These are phyloP conservation scores for Aurifilum marmelostoma DNA, from an alignment of 2,329 filamentous ascomycete species.

Conservation along the genomic window DNA sequence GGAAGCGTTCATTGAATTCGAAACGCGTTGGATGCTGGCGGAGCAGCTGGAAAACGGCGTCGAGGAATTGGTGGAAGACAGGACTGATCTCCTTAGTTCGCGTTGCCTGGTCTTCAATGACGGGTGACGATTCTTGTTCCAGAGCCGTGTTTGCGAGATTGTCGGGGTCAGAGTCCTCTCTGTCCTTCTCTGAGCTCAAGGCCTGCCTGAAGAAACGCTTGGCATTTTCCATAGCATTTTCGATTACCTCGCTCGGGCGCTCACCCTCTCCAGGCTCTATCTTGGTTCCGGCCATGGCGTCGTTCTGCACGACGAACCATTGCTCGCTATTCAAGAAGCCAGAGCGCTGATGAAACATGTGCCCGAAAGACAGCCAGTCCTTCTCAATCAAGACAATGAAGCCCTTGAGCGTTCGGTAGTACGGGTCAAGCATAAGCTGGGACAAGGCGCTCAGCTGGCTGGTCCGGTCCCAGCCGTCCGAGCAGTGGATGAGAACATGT, in stretches of 20 bases:
- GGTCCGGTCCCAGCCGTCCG: slow-evolving; percentile 97
- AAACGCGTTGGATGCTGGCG: slow-evolving; percentile 86
- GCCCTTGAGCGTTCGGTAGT: slow-evolving; percentile 90
- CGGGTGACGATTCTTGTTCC: slow-evolving; percentile 33
- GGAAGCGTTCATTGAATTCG: slow-evolving; percentile 94
- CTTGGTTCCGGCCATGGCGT: slow-evolving; percentile 67
- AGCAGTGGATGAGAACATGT: slow-evolving; percentile 95
- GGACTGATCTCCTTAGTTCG: slow-evolving; percentile 90
- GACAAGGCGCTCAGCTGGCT: slow-evolving; percentile 90
- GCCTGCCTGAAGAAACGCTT: slow-evolving; percentile 90
- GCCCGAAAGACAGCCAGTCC: slow-evolving; percentile 96
- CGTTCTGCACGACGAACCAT: slow-evolving; percentile 89
- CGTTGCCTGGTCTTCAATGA: slow-evolving; percentile 67
- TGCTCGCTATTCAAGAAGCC: slow-evolving; percentile 88
- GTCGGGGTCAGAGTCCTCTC: slow-evolving; percentile 66
- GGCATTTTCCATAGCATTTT: slow-evolving; percentile 82
- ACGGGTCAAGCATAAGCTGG: slow-evolving; percentile 93
- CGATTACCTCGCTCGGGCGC: slow-evolving; percentile 72
- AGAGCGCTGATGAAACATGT: slow-evolving; percentile 94
- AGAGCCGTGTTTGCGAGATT: slow-evolving; percentile 34
- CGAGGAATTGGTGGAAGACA: slow-evolving; percentile 96
- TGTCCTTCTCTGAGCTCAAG: slow-evolving; percentile 60
- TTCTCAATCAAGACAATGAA: slow-evolving; percentile 96
- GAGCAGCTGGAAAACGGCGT: slow-evolving; percentile 88
- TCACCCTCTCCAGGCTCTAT: slow-evolving; percentile 66